Evolutionary conservation across 2,329 filamentous ascomycete genomes (phyloP).

Genomic region (Calonectria hawksworthii): DNA sequence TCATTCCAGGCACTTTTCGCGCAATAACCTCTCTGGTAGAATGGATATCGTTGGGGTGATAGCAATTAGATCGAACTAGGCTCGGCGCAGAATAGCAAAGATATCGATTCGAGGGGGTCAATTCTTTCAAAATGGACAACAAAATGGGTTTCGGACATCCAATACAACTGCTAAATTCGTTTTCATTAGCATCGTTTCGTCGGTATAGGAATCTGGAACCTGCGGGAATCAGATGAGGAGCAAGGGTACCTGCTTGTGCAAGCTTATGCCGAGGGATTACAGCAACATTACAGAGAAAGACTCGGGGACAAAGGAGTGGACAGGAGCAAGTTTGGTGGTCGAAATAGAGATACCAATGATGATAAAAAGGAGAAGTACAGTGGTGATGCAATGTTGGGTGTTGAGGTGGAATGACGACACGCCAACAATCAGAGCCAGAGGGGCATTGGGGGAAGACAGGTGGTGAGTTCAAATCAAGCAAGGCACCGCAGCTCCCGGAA

Average conservation of each 20-base stretch:
- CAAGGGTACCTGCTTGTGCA: constrained; percentile 35
- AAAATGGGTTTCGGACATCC: background rate
- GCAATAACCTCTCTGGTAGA: background rate
- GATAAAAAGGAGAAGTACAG: constrained; percentile 30
- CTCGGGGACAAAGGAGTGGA: background rate
- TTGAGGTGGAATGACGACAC: constrained; percentile 23
- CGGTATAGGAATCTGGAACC: constrained; percentile 22
- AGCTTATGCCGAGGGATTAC: constrained; percentile 29
- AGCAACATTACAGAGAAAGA: constrained; percentile 20
- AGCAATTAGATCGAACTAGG: background rate
- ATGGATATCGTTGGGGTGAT: background rate
- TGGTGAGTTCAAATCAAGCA: constrained; percentile 15
- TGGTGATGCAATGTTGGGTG: constrained; percentile 14
- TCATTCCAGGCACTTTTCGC: background rate
- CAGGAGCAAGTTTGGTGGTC: background rate
- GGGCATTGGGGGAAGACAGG: constrained; percentile 6
- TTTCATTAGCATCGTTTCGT: constrained; percentile 29
- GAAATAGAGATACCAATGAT: background rate
- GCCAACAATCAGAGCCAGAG: constrained; percentile 13
- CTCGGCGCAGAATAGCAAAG: background rate
- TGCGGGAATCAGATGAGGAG: constrained; percentile 40
- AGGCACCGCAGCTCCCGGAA: background rate
- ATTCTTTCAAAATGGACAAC: background rate
- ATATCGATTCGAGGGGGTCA: background rate
- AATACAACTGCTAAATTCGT: constrained; percentile 19